These are phyloP conservation scores for Auriscalpium microsporum DNA, from an alignment of 768 basidiomycete species.

Conservation along the genomic window DNA sequence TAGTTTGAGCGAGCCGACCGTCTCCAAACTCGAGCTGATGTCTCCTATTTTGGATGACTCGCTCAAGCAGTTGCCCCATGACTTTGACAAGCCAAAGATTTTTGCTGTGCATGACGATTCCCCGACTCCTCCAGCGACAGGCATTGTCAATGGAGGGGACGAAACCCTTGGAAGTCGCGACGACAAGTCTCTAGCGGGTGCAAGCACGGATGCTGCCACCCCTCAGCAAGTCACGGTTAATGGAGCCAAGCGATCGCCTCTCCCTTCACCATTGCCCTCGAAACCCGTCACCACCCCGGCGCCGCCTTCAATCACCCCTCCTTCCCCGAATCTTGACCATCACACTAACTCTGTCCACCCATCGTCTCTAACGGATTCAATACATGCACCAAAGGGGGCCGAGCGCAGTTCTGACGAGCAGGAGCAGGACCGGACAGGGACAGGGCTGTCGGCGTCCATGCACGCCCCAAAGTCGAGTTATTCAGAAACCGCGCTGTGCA, in stretches of 20 bases:
- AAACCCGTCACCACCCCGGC: constrained; percentile 28
- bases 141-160: neutral
- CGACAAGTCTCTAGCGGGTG: neutral
- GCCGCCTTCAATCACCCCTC: neutral
- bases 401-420: neutral
- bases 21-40: constrained; percentile 24
- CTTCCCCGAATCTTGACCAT: constrained; percentile 14
- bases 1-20: constrained; percentile 19
- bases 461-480: constrained; percentile 39
- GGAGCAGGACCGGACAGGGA: neutral
- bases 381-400: neutral
- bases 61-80: constrained; percentile 14
- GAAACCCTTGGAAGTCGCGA: neutral
- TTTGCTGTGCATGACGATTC: constrained; percentile 1
- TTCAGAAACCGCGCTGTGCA: constrained; percentile 31
- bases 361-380: constrained; percentile 3
- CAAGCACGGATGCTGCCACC: neutral
- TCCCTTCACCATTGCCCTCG: constrained; percentile 40
- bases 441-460: constrained; percentile 44
- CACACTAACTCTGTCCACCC: neutral
- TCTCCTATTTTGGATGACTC: constrained; percentile 15
- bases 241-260: constrained; percentile 9
- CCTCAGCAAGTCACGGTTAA: neutral
- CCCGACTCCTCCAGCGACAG: constrained; percentile 1
- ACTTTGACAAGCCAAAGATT: constrained; percentile 9